These are phyloP conservation scores for Cardamine resedifolia DNA, from an alignment of 345 rosid species.

Conservation along the genomic window DNA sequence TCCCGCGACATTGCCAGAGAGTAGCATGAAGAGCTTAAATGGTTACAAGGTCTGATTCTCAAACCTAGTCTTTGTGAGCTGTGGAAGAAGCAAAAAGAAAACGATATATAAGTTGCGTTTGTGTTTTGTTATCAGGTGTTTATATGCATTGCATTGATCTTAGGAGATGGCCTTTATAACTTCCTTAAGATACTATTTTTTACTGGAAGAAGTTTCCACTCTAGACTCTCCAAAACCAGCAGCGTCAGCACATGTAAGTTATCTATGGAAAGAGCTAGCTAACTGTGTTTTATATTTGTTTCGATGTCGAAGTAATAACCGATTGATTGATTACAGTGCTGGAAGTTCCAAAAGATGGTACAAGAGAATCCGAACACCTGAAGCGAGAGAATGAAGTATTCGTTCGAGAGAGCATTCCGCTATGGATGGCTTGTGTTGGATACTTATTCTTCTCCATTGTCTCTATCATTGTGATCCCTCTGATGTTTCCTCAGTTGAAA, in stretches of 20 bases:
- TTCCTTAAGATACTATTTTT: slow-evolving; percentile 70
- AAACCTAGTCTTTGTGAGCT: neutral
- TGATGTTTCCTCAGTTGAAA: slow-evolving; percentile 85
- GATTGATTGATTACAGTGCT: neutral
- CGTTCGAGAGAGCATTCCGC: slow-evolving; percentile 67
- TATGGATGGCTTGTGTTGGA: slow-evolving; percentile 77
- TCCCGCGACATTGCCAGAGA: slow-evolving; percentile 48
- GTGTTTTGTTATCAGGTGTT: slow-evolving; percentile 75
- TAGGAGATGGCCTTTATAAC: slow-evolving; percentile 93
- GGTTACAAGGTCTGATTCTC: slow-evolving; percentile 75
- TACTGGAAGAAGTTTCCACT: slow-evolving; percentile 50
- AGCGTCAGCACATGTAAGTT: slow-evolving; percentile 46
- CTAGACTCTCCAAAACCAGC: slow-evolving; percentile 41
- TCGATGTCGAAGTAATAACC: neutral
- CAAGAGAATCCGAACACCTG: slow-evolving; percentile 27
- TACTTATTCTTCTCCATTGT: slow-evolving; percentile 63
- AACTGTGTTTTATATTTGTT: neutral
- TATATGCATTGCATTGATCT: slow-evolving; percentile 74
- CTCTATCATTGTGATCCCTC: slow-evolving; percentile 67
- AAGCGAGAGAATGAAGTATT: slow-evolving; percentile 63
- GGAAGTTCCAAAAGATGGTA: slow-evolving; percentile 14
- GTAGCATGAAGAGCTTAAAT: slow-evolving; percentile 84
- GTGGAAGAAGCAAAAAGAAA: neutral
- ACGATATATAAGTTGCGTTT: neutral
- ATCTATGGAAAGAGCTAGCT: neutral